Evolutionary conservation across 1,284 basidiomycete genomes (phyloP).

Genomic region (Pisolithus thermaeus): DNA sequence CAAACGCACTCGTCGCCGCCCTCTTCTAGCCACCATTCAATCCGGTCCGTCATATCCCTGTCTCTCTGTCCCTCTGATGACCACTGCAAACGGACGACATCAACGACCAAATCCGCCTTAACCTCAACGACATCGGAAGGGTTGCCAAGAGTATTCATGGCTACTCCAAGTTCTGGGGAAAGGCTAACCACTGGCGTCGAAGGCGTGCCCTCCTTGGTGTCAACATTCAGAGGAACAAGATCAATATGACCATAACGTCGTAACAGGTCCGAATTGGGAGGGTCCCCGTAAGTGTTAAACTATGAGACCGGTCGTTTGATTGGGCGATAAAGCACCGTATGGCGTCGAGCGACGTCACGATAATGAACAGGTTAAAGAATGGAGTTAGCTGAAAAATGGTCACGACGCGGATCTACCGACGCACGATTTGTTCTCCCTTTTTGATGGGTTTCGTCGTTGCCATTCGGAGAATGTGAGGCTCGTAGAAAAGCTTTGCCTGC

Average conservation of each 20-base stretch:
- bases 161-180: background rate
- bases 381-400: background rate
- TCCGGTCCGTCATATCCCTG: constrained; percentile 42
- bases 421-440: constrained; percentile 84
- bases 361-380: background rate
- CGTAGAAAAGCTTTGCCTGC: constrained; percentile 84
- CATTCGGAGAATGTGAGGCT: constrained; percentile 73
- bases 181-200: constrained; percentile 9
- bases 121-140: constrained; percentile 87
- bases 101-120: constrained; percentile 71
- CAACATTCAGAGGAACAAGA: constrained; percentile 48
- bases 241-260: constrained; percentile 95
- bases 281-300: constrained; percentile 97
- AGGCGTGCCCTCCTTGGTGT: constrained; percentile 31
- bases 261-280: constrained; percentile 91
- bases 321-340: too few relatives aligned
- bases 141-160: constrained; percentile 43
- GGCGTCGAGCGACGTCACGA: too few relatives aligned
- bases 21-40: constrained; percentile 89
- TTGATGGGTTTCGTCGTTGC: constrained; percentile 71
- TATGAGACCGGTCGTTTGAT: constrained; percentile 24
- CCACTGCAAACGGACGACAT: constrained; percentile 33
- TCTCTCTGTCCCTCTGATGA: constrained; percentile 14
- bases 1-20: constrained; percentile 82
- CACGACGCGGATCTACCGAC: constrained; percentile 18